Base-by-base conservation (phyloP, 2,329 filamentous ascomycete genomes). In the Xylaria sp. region DNA sequence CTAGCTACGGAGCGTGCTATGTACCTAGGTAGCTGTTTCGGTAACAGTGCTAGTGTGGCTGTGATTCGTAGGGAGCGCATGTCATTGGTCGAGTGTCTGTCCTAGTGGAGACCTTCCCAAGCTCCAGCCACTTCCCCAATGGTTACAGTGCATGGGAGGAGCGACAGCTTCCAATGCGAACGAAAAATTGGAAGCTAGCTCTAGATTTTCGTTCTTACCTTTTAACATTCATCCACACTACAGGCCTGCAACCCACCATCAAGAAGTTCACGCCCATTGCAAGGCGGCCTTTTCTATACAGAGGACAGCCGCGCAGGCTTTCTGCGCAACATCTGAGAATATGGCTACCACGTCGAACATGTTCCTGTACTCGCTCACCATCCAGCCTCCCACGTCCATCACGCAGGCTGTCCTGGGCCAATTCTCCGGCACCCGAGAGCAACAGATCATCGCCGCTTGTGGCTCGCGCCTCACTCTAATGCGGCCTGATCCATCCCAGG, bases 291-390 rank as follows among this genome's bases (percentile, higher is more conserved):
- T 68, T 63, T 63, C 51, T 63, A 62, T 51, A 55, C 65, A 74
- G 70, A 68, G 63, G 62, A 63, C 63, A 71, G 78, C 75, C 74
- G 76, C 76, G 78, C 78, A 78, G 76, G 76, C 72, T 76, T 74
- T 73, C 75, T 78, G 77, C 77, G 76, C 75, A 76, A 51, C 54
- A 66, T 37, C 61, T 70, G 64, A 56, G 51, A 87, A 79, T 80
- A 98, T 98, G 96, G 95, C 96, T 85, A 97, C 94, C 80, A 98
- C 95, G 71, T 98, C 94, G 74, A 95, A 95, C 81, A 97, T 98
- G 94, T 98, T 98, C 82, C 91, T 99, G 84, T 99, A 99, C 85
- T 96, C 94, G 78, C 87, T 99, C 84, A 98, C 96, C 75, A 91
- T 99, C 78, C 94, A 98, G 83, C 92, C 93, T 76, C 93, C 96